A percentile compares a stretch with the other conserved stretches of the same genome.
phyloP scores from a whole-genome alignment of 202 grass and related monocot genomes.

The Zizania palustris region DNA sequence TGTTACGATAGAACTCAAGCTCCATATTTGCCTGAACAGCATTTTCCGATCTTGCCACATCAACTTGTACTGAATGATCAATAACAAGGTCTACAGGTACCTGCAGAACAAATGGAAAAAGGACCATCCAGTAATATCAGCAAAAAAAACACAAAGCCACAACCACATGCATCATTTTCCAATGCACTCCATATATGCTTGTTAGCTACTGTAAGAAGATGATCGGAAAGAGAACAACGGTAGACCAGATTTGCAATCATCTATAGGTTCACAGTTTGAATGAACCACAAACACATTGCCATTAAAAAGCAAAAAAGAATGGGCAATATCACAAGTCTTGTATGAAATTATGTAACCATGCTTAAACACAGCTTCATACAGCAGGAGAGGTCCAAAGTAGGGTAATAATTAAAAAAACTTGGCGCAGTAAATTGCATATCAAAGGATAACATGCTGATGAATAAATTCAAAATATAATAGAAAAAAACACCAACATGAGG shows the following conservation, averaged over 20 bases:
- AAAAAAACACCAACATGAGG: not conserved
- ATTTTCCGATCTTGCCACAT: slow-evolving; percentile 82
- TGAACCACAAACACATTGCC: not conserved
- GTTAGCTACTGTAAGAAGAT: slow-evolving; percentile 20
- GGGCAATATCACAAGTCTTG: not conserved
- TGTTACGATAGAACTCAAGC: slow-evolving; percentile 86
- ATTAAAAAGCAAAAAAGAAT: not conserved
- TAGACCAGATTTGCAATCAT: not conserved
- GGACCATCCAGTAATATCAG: slow-evolving; percentile 28
- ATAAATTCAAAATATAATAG: slow-evolving; percentile 20
- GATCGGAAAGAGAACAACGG: slow-evolving; percentile 22
- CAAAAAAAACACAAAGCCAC: slow-evolving; percentile 16
- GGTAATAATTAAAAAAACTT: not conserved
- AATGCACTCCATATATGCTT: not conserved
- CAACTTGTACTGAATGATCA: slow-evolving; percentile 92
- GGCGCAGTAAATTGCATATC: not conserved
- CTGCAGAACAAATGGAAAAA: slow-evolving; percentile 44
- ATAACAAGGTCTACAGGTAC: slow-evolving; percentile 94
- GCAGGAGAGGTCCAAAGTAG: not conserved
- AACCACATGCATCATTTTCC: not conserved
- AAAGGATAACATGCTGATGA: slow-evolving; percentile 16
- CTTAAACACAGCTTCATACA: not conserved
- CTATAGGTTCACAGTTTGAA: slow-evolving; percentile 22
- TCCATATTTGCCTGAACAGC: slow-evolving; percentile 79
- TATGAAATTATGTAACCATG: not conserved